phyloP scores from a whole-genome alignment of 179 eudicot species.

The Beta corolliflora region DNA sequence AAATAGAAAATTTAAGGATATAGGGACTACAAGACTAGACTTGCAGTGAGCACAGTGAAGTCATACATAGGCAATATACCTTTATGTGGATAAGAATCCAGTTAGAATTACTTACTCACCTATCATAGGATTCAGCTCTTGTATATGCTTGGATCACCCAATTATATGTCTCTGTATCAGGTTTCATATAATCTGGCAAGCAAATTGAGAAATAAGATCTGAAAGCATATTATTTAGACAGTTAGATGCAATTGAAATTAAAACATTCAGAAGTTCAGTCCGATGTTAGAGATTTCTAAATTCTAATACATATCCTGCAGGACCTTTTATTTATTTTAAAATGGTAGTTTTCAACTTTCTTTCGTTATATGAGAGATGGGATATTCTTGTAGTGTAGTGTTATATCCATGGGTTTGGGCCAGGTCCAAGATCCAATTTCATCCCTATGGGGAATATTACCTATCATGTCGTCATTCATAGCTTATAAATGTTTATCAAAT shows the following conservation, averaged over 20 bases:
- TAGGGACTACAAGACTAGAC: neutral
- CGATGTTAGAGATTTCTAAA: neutral
- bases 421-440: no score
- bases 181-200: conserved; percentile 85
- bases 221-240: neutral
- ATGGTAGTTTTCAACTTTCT: neutral
- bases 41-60: conserved; percentile 2
- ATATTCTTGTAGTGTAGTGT: neutral
- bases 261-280: neutral
- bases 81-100: conserved; percentile 5
- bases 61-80: neutral
- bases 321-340: neutral
- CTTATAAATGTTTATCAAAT: neutral
- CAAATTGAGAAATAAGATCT: conserved; percentile 32
- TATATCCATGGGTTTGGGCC: neutral
- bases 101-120: conserved; percentile 42
- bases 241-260: neutral
- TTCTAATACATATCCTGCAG: neutral
- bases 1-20: no score
- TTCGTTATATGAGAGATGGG: neutral
- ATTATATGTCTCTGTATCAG: conserved; percentile 93
- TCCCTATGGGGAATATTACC: no score
- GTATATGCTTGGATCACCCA: conserved; percentile 99
- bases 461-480: neutral
- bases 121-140: conserved; percentile 93